Conservation (phyloP, 148 eudicot genomes). For the Salicornia ramosissima region DNA sequence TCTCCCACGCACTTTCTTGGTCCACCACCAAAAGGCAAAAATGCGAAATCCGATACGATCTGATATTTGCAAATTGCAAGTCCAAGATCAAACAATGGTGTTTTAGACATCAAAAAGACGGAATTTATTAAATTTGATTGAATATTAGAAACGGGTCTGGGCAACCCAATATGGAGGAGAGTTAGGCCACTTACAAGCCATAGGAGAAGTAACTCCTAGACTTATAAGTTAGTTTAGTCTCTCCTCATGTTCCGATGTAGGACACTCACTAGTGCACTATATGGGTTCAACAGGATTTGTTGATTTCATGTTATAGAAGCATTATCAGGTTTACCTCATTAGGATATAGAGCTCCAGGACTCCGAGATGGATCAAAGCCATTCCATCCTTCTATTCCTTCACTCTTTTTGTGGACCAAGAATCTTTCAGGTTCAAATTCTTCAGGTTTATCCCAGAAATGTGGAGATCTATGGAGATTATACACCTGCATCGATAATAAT, state of each 20-base stretch:
- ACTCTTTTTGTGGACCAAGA: constrained; percentile 45
- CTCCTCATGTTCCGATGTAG: no score
- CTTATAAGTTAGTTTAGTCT: no score
- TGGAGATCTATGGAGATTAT: constrained; percentile 97
- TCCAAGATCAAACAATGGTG: background rate
- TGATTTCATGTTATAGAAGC: background rate
- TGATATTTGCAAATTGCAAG: constrained; percentile 34
- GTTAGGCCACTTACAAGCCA: no score
- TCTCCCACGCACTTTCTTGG: constrained; percentile 96
- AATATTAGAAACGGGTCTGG: no score
- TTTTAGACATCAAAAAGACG: background rate
- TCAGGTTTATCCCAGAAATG: constrained; percentile 86
- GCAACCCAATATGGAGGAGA: no score
- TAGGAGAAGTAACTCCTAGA: no score
- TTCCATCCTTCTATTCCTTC: constrained; percentile 84
- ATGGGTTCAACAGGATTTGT: no score
- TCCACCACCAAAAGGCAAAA: constrained; percentile 96
- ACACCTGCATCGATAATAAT: constrained; percentile 48
- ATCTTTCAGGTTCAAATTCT: constrained; percentile 90
- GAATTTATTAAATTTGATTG: no score
- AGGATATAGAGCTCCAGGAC: constrained; percentile 96
- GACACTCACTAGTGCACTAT: no score
- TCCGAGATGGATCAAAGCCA: constrained; percentile 91
- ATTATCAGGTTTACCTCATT: constrained; percentile 62
- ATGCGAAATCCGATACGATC: constrained; percentile 80